A percentile compares a stretch with the other conserved stretches of the same genome.
Evolutionary conservation across 2,329 filamentous ascomycete genomes (phyloP).

Genomic region (Didymosphaeria variabile): DNA sequence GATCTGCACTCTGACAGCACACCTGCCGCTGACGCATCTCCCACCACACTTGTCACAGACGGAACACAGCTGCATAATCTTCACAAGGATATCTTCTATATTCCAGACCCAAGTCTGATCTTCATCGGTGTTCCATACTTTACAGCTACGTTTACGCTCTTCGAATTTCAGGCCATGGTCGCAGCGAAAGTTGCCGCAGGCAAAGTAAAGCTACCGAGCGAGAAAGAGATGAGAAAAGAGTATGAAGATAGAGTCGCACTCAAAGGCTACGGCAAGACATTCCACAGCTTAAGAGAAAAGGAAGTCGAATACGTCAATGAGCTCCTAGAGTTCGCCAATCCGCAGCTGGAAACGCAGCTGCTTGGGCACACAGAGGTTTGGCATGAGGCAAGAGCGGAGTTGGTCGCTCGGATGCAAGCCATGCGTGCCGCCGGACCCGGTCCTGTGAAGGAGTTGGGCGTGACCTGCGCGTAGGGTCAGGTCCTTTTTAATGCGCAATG

Average conservation of each 20-base stretch:
- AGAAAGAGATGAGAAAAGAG: conserved; percentile 54
- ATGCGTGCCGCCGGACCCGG: conserved; percentile 29
- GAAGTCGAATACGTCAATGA: conserved; percentile 54
- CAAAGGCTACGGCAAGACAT: conserved; percentile 55
- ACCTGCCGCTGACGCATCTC: conserved; percentile 58
- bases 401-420: conserved; percentile 42
- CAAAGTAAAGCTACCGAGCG: conserved; percentile 57
- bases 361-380: conserved; percentile 49
- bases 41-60: conserved; percentile 68
- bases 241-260: conserved; percentile 47
- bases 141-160: conserved; percentile 73
- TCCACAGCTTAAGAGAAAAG: conserved; percentile 55
- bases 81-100: conserved; percentile 77
- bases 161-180: conserved; percentile 73
- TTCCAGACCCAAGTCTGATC: conserved; percentile 68
- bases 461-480: conserved; percentile 11
- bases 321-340: conserved; percentile 52
- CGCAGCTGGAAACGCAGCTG: conserved; percentile 34
- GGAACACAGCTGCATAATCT: conserved; percentile 72
- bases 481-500: neutral
- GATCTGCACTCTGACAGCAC: conserved; percentile 59
- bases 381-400: conserved; percentile 46
- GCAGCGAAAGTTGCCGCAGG: conserved; percentile 67
- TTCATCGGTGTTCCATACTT: conserved; percentile 74
- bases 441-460: conserved; percentile 7